phyloP scores from a whole-genome alignment of 352 stramenopile genomes.

The Phytophthora rubi region DNA sequence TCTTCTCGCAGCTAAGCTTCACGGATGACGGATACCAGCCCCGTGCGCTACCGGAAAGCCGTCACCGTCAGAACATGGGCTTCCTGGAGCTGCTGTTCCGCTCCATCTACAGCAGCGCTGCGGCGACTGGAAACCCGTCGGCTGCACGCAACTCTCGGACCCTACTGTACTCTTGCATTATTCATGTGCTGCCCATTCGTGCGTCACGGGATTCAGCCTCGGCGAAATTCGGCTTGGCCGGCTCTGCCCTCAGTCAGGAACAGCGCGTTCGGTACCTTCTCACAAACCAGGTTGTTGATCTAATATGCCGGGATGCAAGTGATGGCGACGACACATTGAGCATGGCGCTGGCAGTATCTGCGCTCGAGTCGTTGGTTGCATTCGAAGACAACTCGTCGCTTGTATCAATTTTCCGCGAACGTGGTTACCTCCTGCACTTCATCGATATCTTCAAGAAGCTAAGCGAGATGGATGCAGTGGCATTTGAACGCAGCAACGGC shows the following conservation, averaged over 20 bases:
- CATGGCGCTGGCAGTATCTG: conserved; percentile 81
- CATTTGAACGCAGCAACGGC: conserved; percentile 52
- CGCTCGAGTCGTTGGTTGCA: conserved; percentile 69
- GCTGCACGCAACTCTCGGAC: conserved; percentile 80
- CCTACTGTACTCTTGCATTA: conserved; percentile 77
- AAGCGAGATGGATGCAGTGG: conserved; percentile 67
- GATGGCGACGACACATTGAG: conserved; percentile 80
- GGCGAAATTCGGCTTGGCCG: conserved; percentile 20
- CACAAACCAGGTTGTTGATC: conserved; percentile 66
- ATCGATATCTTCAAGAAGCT: conserved; percentile 80
- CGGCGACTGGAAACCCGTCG: conserved; percentile 70
- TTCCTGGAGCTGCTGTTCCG: conserved; percentile 75
- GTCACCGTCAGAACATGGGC: conserved; percentile 49
- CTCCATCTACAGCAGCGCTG: conserved; percentile 64
- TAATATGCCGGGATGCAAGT: conserved; percentile 78
- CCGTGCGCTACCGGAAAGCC: conserved; percentile 44
- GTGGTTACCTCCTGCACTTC: conserved; percentile 83
- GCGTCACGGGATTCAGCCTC: conserved; percentile 25
- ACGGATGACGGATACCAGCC: conserved; percentile 22
- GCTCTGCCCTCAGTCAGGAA: conserved; percentile 29
- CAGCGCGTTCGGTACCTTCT: conserved; percentile 46
- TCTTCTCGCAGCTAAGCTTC: conserved; percentile 60
- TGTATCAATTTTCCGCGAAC: conserved; percentile 69
- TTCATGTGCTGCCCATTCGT: conserved; percentile 60
- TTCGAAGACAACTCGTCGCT: conserved; percentile 58